A percentile compares a stretch with the other conserved stretches of the same genome.
These are phyloP conservation scores for Verticillium nubilum DNA, from an alignment of 2,329 filamentous ascomycete genomes.

Conservation along the genomic window DNA sequence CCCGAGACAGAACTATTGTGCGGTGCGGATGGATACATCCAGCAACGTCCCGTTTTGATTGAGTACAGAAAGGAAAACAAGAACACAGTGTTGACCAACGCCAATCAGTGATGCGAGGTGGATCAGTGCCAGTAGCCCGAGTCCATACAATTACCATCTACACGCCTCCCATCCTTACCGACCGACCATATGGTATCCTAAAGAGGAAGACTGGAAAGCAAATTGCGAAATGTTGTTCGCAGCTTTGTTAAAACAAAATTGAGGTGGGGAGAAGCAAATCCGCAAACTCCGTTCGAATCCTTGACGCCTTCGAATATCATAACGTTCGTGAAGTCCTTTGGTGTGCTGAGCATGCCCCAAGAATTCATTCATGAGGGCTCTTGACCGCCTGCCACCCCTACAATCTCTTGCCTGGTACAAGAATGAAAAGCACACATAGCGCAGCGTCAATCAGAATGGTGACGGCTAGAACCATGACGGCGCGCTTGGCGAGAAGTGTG, in stretches of 20 bases:
- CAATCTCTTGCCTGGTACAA: conserved; percentile 84
- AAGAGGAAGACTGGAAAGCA: conserved; percentile 1
- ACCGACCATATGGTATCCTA: neutral
- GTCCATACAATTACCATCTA: neutral
- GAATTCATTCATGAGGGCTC: neutral
- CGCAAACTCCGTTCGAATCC: conserved; percentile 6
- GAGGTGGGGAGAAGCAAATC: conserved; percentile 7
- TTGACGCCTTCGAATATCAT: conserved; percentile 4
- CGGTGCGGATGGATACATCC: neutral
- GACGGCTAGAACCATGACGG: conserved; percentile 72
- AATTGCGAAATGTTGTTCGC: neutral
- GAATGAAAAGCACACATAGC: conserved; percentile 85
- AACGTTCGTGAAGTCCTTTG: conserved; percentile 9
- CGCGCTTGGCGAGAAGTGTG: conserved; percentile 76
- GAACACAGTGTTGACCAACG: neutral
- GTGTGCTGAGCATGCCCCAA: neutral
- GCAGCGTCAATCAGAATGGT: conserved; percentile 73
- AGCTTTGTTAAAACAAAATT: conserved; percentile 4
- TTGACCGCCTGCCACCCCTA: conserved; percentile 28
- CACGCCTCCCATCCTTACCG: neutral
- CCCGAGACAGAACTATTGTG: neutral
- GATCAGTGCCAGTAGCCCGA: neutral
- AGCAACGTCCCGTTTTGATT: neutral
- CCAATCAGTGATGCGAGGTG: neutral
- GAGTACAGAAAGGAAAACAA: neutral